phyloP scores from a whole-genome alignment of 2,329 filamentous ascomycete species.

The Gremmenia infestans region DNA sequence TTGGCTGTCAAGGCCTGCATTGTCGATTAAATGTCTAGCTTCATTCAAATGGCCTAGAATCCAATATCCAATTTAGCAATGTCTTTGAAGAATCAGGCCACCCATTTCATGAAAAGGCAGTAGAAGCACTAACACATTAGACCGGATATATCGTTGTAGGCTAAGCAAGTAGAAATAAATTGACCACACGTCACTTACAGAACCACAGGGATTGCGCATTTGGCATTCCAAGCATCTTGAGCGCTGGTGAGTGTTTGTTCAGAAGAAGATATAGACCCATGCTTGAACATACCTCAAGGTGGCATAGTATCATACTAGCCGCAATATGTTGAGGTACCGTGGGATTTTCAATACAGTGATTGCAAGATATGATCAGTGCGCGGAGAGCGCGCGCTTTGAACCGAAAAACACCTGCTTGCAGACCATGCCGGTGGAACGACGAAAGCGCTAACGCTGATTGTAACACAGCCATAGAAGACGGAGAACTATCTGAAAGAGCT shows the following conservation, averaged over 20 bases:
- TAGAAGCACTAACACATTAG: conserved; percentile 11
- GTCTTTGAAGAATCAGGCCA: conserved; percentile 14
- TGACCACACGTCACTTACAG: conserved; percentile 19
- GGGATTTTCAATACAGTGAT: conserved; percentile 14
- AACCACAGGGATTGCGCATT: conserved; percentile 16
- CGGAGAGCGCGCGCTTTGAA: conserved; percentile 20
- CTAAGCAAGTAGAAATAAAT: conserved; percentile 13
- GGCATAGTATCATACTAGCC: conserved; percentile 22
- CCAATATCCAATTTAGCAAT: conserved; percentile 14
- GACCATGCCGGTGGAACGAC: conserved; percentile 20
- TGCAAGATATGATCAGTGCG: conserved; percentile 17
- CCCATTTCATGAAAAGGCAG: conserved; percentile 8
- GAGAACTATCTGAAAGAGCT: conserved; percentile 20
- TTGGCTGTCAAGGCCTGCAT: conserved; percentile 12
- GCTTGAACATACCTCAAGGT: conserved; percentile 21
- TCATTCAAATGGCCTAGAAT: conserved; percentile 22
- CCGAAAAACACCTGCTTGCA: conserved; percentile 18
- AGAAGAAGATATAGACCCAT: conserved; percentile 9
- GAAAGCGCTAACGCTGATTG: conserved; percentile 23
- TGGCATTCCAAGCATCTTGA: conserved; percentile 20
- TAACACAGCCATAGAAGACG: conserved; percentile 20
- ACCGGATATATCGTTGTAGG: conserved; percentile 11
- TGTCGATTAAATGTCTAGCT: conserved; percentile 19
- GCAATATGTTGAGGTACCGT: conserved; percentile 22
- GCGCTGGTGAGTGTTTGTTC: conserved; percentile 15